Evolutionary conservation across 1,284 basidiomycete species (phyloP), one percentile per base, ranked within the genome.

Genomic region (Ceratobasidium sp.): DNA sequence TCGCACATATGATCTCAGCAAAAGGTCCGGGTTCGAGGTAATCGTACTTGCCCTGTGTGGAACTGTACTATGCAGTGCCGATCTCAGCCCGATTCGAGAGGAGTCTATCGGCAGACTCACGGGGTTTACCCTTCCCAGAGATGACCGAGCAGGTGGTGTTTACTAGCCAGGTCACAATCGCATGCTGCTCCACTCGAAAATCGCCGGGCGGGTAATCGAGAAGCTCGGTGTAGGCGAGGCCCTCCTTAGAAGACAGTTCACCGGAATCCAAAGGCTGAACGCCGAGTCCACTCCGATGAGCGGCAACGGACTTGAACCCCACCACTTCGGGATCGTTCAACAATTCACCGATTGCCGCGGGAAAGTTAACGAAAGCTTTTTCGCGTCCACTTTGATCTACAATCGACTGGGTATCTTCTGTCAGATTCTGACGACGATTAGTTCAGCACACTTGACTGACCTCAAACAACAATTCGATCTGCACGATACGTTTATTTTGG

Each of bases 251-350:
- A 33, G 14, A 0, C 41, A n/a, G 57, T 62, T 29, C 1, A 19
- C 22, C 2, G 22, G 31, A 24, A 3, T 56, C 41, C 15, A 93
- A 41, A 11, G 36, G 24, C 8, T 56, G 27, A n/a, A 93, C 84
- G 78, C 89, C 84, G 51, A 93, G 83, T 3, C 92, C 92, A 0
- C 91, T 91, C 65, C 92, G 87, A 79, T 93, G 93, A 80, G 91
- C 92, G 1, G 88, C 86, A 59, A 93, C 86, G 11, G 91, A 91
- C 81, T 93, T 93, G 86, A 93, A 92, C 1, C 86, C 89, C 0
- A 83, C 90, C 19, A 93, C 89, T 45, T 84, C 82, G 0, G 82
- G 78, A 74, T 89, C 85, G 4, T 71, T 69, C 0, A 86, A 87
- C 62, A 79, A 79, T 0, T 80, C 76, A 0, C 75, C 78, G 47